Conservation (phyloP, 2,329 filamentous ascomycete genomes). For the Didymellaceae sp. region DNA sequence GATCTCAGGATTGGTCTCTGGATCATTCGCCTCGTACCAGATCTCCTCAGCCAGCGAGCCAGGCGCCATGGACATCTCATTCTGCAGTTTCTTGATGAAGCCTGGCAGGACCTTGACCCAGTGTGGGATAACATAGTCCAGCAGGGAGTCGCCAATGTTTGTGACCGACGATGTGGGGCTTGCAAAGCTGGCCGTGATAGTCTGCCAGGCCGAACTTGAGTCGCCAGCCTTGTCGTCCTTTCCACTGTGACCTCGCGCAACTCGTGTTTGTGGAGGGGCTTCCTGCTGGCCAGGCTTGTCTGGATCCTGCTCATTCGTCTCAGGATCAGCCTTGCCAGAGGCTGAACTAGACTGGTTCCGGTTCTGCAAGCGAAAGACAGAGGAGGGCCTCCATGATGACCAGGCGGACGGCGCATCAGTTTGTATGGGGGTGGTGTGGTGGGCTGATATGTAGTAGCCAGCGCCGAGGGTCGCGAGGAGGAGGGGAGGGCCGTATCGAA, state of each 20-base stretch:
- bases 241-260: slow-evolving; percentile 33
- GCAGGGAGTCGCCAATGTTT: slow-evolving; percentile 61
- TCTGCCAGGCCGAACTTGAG: slow-evolving; percentile 41
- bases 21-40: slow-evolving; percentile 88
- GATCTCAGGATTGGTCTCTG: slow-evolving; percentile 85
- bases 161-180: slow-evolving; percentile 38
- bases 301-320: slow-evolving; percentile 19
- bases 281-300: slow-evolving; percentile 38
- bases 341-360: slow-evolving; percentile 27
- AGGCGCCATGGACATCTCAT: slow-evolving; percentile 83
- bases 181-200: slow-evolving; percentile 39
- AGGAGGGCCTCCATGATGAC: slow-evolving; percentile 26
- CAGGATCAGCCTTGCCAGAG: slow-evolving; percentile 25
- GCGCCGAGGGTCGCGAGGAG: slow-evolving; percentile 34
- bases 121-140: slow-evolving; percentile 76
- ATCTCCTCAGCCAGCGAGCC: slow-evolving; percentile 92
- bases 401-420: slow-evolving; percentile 38
- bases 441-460: slow-evolving; percentile 27
- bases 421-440: slow-evolving; percentile 31
- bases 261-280: slow-evolving; percentile 44
- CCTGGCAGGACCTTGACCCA: slow-evolving; percentile 81
- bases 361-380: slow-evolving; percentile 11
- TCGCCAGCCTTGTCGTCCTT: slow-evolving; percentile 26
- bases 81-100: slow-evolving; percentile 82
- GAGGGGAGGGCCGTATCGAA: slow-evolving; percentile 40